Base-by-base conservation (phyloP, 2,329 filamentous ascomycete species). In the Verticillium longisporum region DNA sequence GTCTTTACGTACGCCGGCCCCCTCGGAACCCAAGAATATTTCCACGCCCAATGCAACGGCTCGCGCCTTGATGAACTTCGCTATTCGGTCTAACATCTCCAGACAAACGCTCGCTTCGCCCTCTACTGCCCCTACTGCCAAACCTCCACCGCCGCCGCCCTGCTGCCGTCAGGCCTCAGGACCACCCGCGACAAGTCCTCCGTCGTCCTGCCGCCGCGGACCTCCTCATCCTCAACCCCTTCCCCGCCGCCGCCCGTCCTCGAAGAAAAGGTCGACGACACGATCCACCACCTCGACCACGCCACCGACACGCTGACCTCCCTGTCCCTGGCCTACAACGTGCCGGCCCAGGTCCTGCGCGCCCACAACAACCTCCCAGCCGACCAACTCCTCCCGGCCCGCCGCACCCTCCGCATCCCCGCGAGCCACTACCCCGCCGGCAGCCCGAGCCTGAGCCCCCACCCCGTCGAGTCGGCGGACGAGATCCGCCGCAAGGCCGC, bases 101-200 rank as follows among this genome's bases (percentile, higher is more conserved):
- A 86, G 83, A 75, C 83, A 56, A 92, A 92, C 70, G 77, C 80
- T 34, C 85, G 89, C 50, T 92, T 91, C 74, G 81, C 82, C 59
- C 77, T 79, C 37, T 86, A 85, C 71, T 86, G 86, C 70, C 90
- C 90, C 0, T 94, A 89, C 73, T 95, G 91, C 71, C 91, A 94
- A 73, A 83, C 91, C 66, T 87, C 87, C 5, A 82, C 78, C 4
- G 84, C 87, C 2, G 84, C 84, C 21, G 69, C 74, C 7, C 45
- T 21, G n/a, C 73, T 87, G 3, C 79, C 86, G 1, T 86, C 86
- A 73, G 86, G 88, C 11, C 79, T 91, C 31, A 83, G 80, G 68
- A 84, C 88, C 62, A 88, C 88, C n/a, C 45, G 45, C 45, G 45
- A 50, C 11, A 50, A 26, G 18, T 88, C 88, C 1, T 79, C 83